Percentiles rank a stretch among this genome's conserved stretches.
phyloP scores from a whole-genome alignment of 495 filamentous ascomycete genomes.

The Lasiosphaeriaceae sp. region DNA sequence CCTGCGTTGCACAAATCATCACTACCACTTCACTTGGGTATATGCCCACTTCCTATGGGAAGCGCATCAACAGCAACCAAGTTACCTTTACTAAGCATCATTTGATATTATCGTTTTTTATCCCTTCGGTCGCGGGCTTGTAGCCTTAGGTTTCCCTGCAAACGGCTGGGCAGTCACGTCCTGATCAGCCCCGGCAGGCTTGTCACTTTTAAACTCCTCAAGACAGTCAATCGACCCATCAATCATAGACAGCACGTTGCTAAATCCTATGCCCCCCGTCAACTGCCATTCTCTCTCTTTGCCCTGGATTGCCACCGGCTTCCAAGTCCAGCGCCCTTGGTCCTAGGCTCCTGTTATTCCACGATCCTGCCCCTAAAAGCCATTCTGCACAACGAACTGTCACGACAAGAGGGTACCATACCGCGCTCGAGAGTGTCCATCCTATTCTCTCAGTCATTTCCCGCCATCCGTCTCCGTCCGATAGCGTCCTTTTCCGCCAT shows the following conservation, averaged over 20 bases:
- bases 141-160: not conserved
- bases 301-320: not conserved
- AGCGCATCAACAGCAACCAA: not conserved
- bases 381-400: too few relatives aligned
- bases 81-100: constrained; percentile 2
- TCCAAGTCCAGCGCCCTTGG: not conserved
- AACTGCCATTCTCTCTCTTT: not conserved
- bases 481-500: too few relatives aligned
- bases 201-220: not conserved
- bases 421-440: too few relatives aligned
- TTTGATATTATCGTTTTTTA: constrained; percentile 5
- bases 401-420: too few relatives aligned
- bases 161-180: not conserved
- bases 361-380: too few relatives aligned
- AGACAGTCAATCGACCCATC: not conserved
- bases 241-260: not conserved
- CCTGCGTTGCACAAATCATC: constrained; percentile 9
- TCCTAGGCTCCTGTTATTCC: not conserved
- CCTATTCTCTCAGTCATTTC: too few relatives aligned
- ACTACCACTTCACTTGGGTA: constrained; percentile 5
- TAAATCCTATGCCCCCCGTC: not conserved
- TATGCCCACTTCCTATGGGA: constrained; percentile 12
- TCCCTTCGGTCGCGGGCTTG: not conserved
- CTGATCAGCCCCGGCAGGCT: not conserved
- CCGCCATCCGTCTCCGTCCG: too few relatives aligned